Percentiles rank a stretch among this genome's conserved stretches.
These are phyloP conservation scores for Hyphopichia wangnamkhiaoensis DNA, from an alignment of 1,139 yeast genomes.

Conservation along the genomic window DNA sequence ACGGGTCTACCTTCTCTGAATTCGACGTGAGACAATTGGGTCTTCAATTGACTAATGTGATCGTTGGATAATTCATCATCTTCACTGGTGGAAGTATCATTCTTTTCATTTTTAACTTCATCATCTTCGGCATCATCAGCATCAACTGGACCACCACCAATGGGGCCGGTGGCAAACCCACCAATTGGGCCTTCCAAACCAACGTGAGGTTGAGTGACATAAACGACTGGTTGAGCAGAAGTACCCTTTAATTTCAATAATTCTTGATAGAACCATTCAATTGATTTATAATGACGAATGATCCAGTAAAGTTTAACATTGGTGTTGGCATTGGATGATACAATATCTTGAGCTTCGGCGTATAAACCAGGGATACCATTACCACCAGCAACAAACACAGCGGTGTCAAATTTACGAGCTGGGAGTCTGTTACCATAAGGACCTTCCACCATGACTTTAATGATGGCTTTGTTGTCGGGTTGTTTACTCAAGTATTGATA, in stretches of 20 bases:
- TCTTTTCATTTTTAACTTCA: constrained; percentile 15
- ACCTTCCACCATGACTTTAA: constrained; percentile 40
- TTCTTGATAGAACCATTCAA: constrained; percentile 55
- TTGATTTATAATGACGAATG: constrained; percentile 39
- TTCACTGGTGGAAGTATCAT: constrained; percentile 10
- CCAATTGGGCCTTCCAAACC: constrained; percentile 14
- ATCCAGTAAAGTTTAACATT: constrained; percentile 35
- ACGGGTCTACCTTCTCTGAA: constrained; percentile 46
- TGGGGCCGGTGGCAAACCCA: constrained; percentile 5
- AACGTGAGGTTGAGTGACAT: constrained; percentile 35
- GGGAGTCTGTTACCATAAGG: constrained; percentile 40
- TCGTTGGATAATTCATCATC: constrained; percentile 15
- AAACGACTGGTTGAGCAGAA: constrained; percentile 30
- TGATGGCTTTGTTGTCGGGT: constrained; percentile 43
- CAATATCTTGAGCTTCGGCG: constrained; percentile 31
- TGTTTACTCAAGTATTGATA: constrained; percentile 44
- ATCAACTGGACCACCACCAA: constrained; percentile 3
- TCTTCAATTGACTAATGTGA: constrained; percentile 17
- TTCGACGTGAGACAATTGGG: constrained; percentile 23
- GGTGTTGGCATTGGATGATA: constrained; percentile 13
- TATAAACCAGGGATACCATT: constrained; percentile 67
- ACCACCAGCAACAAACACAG: constrained; percentile 64
- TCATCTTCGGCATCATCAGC: constrained; percentile 17
- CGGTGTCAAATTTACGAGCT: constrained; percentile 51
- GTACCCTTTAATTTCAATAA: constrained; percentile 25